A percentile compares a stretch with the other conserved stretches of the same genome.
phyloP scores from a whole-genome alignment of 257 asterid genomes.

The Mentha longifolia region DNA sequence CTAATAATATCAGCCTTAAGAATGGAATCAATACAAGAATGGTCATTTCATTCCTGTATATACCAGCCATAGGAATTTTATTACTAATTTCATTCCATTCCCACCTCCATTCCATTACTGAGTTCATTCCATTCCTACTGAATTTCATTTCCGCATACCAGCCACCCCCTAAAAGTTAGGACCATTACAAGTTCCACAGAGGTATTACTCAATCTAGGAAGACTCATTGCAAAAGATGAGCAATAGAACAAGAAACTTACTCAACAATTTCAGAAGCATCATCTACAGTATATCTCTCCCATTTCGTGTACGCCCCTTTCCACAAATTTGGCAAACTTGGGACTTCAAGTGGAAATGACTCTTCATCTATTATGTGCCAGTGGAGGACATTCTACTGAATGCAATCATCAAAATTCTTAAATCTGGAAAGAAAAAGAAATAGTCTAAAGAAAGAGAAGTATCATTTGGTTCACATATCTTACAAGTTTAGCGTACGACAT shows the following conservation, averaged over 20 bases:
- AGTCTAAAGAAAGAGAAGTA: slow-evolving; percentile 32
- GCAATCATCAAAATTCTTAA: slow-evolving; percentile 44
- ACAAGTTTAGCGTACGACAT: slow-evolving; percentile 97
- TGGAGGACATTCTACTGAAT: slow-evolving; percentile 91
- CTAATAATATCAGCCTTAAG: too few species aligned
- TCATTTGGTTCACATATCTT: slow-evolving; percentile 45
- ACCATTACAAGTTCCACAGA: neutral
- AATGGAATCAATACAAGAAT: too few species aligned
- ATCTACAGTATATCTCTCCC: slow-evolving; percentile 87
- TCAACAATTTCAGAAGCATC: slow-evolving; percentile 85
- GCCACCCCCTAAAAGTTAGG: neutral
- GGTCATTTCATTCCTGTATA: too few species aligned
- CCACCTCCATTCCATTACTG: too few species aligned
- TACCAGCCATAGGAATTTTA: too few species aligned
- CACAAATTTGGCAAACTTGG: slow-evolving; percentile 87
- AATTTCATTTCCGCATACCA: too few species aligned
- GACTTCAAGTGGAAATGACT: slow-evolving; percentile 95
- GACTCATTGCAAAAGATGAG: slow-evolving; percentile 9
- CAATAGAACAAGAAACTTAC: slow-evolving; percentile 48
- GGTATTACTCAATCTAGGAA: slow-evolving; percentile 23
- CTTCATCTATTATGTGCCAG: slow-evolving; percentile 97
- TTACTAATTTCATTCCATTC: too few species aligned
- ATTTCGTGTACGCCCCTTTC: slow-evolving; percentile 88
- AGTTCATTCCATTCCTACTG: too few species aligned
- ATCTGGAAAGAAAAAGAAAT: slow-evolving; percentile 10